Evolutionary conservation across 257 asterid species (phyloP).

Genomic region (Capsicum chinense): DNA sequence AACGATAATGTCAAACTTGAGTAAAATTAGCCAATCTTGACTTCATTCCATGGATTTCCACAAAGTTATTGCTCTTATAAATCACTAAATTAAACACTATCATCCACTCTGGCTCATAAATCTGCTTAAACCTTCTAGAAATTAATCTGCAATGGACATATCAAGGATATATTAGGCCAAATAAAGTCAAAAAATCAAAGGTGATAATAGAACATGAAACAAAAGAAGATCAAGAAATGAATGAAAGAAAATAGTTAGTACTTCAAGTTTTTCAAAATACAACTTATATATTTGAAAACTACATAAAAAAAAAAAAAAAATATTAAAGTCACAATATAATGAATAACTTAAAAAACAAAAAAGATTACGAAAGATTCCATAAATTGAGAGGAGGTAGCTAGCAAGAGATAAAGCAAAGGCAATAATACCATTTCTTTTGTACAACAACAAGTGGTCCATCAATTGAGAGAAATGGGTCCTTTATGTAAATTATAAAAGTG

Average conservation of each 20-base stretch:
- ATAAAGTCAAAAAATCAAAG: background rate
- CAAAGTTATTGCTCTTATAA: slow-evolving; percentile 7
- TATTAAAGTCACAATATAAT: too few relatives aligned
- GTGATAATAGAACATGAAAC: background rate
- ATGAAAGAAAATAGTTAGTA: background rate
- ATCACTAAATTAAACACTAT: slow-evolving; percentile 10
- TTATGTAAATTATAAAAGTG: background rate
- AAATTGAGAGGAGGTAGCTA: too few relatives aligned
- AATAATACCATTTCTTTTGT: background rate
- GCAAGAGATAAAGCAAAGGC: background rate
- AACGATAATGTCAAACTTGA: background rate
- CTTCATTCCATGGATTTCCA: background rate
- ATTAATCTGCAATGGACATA: slow-evolving; percentile 9
- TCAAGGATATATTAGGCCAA: background rate
- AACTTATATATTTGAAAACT: too few relatives aligned
- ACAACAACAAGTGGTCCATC: slow-evolving; percentile 18
- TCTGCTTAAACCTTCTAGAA: slow-evolving; percentile 20
- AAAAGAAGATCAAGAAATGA: background rate
- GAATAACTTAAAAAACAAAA: too few relatives aligned
- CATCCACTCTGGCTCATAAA: background rate
- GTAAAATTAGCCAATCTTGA: background rate
- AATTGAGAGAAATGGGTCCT: background rate
- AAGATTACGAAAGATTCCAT: too few relatives aligned
- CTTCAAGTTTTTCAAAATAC: too few relatives aligned
- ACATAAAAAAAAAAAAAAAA: too few relatives aligned